A percentile compares a stretch with the other conserved stretches of the same genome.
Conservation (phyloP, 1,139 yeast species). For the Geotrichum cucujoidarum region DNA sequence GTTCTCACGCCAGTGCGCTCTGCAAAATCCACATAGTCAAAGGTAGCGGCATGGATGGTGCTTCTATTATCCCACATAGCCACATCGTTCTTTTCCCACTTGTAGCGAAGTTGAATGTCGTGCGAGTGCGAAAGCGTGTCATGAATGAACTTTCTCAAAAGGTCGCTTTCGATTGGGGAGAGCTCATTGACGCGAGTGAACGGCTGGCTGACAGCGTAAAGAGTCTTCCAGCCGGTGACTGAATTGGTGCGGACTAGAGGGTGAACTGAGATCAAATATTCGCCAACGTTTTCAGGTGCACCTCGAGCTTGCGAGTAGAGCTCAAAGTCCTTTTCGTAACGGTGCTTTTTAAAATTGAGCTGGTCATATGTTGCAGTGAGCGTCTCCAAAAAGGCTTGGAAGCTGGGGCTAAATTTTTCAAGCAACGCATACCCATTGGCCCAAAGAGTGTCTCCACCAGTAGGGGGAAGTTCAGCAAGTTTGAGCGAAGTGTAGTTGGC, state of each 20-base stretch:
- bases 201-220: constrained; percentile 42
- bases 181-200: constrained; percentile 43
- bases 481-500: constrained; percentile 45
- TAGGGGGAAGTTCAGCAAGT: constrained; percentile 41
- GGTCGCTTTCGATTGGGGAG: constrained; percentile 36
- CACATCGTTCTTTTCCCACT: constrained; percentile 52
- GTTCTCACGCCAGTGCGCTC: constrained; percentile 58
- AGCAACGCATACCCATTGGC: constrained; percentile 46
- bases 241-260: constrained; percentile 47
- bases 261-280: constrained; percentile 37
- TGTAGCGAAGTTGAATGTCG: constrained; percentile 40
- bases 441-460: constrained; percentile 49
- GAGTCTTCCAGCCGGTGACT: constrained; percentile 46
- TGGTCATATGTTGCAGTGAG: constrained; percentile 32
- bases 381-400: constrained; percentile 42
- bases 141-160: constrained; percentile 41
- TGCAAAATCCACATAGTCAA: constrained; percentile 13
- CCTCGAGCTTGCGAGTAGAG: constrained; percentile 35
- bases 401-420: constrained; percentile 44
- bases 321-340: constrained; percentile 33
- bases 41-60: constrained; percentile 26
- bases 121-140: constrained; percentile 41
- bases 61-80: constrained; percentile 35
- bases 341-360: constrained; percentile 34
- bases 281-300: constrained; percentile 35